Base-by-base conservation (phyloP, 352 stramenopile species). In the Globisporangium radiosum region DNA sequence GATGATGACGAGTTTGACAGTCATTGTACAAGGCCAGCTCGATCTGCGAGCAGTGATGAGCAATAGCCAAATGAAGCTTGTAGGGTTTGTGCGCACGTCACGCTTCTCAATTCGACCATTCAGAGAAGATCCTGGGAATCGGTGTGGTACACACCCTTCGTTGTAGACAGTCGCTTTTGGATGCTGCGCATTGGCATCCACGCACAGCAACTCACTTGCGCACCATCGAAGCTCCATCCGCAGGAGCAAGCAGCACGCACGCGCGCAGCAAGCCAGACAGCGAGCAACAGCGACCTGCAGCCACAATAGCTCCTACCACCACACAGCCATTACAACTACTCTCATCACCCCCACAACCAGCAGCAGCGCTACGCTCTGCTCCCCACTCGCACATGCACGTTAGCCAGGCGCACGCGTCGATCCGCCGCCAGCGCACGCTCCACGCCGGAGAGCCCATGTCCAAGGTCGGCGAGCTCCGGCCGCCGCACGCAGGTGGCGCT, bases 321-420 rank as follows among this genome's bases (percentile, higher is more conserved):
- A 3, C 25, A 3, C 25, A 33, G 25, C 25, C 25, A 33, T 33
- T 33, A 33, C 25, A 33, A 33, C 25, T 33, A 33, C 25, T 33
- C 25, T 33, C 25, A 47, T 15, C 17, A 25, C 6, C 52, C 10
- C n/a, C 54, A n/a, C 54, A 14, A 13, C 42, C 39, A 1, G 15
- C 33, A 58, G 40, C 19, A 40, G n/a, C 15, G 33, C 36, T 42
- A 37, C 43, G 9, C 25, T 42, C 9, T 33, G 43, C 13, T 40
- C 64, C 25, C 25, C 25, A 33, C 25, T 50, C 45, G 15, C 45
- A n/a, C 14, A 89, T 89, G 76, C 79, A 89, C 75, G 81, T 78
- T 53, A 76, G 68, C 49, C 73, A 87, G 54, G 79, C 79, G 43
- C 73, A 87, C 63, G 73, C 75, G 56, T 75, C 71, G 37, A 70